Base-by-base conservation (phyloP, 176 grass and related monocot species). In the Luzula sylvatica region DNA sequence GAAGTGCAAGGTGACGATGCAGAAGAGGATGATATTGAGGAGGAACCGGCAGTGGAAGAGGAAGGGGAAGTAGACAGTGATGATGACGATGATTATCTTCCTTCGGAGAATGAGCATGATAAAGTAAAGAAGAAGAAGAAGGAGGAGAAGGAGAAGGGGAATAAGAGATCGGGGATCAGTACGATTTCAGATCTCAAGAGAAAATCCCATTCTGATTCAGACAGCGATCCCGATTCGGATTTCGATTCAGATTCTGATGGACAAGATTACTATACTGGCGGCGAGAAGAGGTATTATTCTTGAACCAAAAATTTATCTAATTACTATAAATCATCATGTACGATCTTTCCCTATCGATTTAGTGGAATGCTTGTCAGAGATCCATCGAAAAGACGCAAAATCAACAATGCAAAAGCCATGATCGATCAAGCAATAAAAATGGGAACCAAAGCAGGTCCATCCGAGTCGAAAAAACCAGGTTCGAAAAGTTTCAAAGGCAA, bases 291-390 rank as follows among this genome's bases (percentile, higher is more conserved):
- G 86, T 83, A 46, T 65, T 67, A 30, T 16, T 6, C 30, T 35
- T 35, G 5, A 35, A 35, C 30, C 30, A 7, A 35, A 35, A 35
- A n/a, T n/a, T 35, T 9, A 35, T 35, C 5, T 35, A 35, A 4
- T 35, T 35, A 35, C 1, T 9, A 35, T 35, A 35, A 35, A 7
- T 35, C 30, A 35, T 35, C 5, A 35, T n/a, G n/a, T 9, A 35
- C 30, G 9, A 32, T 20, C 14, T 50, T 49, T 64, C 26, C 29
- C n/a, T 49, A 15, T 35, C 41, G 30, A 16, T 53, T 52, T 61
- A 78, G 93, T 42, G 78, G 82, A 74, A 87, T 83, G 86, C 68
- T 78, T 44, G 75, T 83, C 46, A 78, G 72, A 73, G 93, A 87
- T 77, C 78, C 52, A 51, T 66, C 82, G n/a, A 87, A 73, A 48